Evolutionary conservation across 2,329 filamentous ascomycete species (phyloP).

Genomic region (Xylaria sp.): DNA sequence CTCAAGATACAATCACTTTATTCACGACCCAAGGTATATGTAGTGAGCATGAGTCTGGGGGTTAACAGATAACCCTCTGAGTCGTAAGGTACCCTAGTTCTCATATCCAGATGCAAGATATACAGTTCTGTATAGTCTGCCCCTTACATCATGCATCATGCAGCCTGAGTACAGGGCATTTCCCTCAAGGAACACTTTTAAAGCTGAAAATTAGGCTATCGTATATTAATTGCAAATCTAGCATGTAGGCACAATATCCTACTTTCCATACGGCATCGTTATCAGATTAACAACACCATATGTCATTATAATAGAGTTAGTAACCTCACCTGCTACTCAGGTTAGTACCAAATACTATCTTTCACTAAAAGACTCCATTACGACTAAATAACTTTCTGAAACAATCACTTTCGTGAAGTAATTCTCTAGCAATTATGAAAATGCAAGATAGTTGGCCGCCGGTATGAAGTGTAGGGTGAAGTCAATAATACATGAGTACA

Average conservation of each 20-base stretch:
- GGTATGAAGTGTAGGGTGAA: background rate
- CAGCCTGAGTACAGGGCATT: background rate
- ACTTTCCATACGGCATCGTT: background rate
- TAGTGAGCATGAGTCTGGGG: background rate
- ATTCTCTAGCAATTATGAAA: constrained; percentile 1
- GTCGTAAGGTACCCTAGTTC: background rate
- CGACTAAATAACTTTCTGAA: background rate
- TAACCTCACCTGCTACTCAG: background rate
- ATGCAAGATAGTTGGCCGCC: background rate
- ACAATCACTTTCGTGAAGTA: constrained; percentile 2
- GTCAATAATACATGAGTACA: constrained; percentile 11
- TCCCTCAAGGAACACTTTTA: background rate
- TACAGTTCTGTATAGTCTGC: background rate
- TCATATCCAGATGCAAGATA: background rate
- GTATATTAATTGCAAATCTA: background rate
- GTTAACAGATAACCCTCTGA: background rate
- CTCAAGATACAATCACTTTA: background rate
- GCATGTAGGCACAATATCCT: background rate
- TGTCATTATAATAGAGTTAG: background rate
- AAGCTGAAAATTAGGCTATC: background rate
- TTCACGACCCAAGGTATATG: too few species aligned
- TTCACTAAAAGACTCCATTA: background rate
- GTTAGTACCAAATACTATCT: background rate
- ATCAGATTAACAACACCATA: background rate
- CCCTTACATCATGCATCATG: background rate